Evolutionary conservation across 352 stramenopile genomes (phyloP).

Genomic region (Pythium monospermum): DNA sequence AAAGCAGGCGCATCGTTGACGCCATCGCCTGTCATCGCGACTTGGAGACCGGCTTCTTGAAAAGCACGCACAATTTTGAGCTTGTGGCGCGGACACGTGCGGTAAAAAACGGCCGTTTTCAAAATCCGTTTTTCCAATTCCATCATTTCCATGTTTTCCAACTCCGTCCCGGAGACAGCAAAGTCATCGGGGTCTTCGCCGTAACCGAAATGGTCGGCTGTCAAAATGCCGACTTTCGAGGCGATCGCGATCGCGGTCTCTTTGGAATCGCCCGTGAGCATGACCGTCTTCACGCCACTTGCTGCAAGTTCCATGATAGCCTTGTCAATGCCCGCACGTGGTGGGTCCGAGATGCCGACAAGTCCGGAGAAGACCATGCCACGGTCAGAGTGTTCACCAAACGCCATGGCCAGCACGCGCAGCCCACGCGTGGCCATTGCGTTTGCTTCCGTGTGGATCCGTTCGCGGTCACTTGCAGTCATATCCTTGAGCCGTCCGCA

Average conservation of each 20-base stretch:
- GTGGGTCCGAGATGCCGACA: conserved; percentile 89
- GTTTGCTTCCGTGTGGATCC: conserved; percentile 52
- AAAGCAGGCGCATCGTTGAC: conserved; percentile 98
- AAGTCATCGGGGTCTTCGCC: conserved; percentile 32
- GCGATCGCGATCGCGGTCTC: conserved; percentile 95
- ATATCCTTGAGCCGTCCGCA: conserved; percentile 64
- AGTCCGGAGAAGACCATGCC: conserved; percentile 91
- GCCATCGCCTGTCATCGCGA: conserved; percentile 99
- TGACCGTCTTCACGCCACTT: conserved; percentile 75
- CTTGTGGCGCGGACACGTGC: conserved; percentile 94
- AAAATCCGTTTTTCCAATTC: conserved; percentile 79
- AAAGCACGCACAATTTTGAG: conserved; percentile 94
- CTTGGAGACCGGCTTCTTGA: conserved; percentile 75
- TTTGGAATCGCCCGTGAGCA: conserved; percentile 95
- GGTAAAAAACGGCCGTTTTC: conserved; percentile 94
- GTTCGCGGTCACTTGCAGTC: conserved; percentile 50
- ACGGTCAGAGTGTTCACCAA: conserved; percentile 74
- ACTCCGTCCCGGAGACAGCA: conserved; percentile 80
- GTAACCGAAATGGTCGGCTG: conserved; percentile 38
- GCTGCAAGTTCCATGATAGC: conserved; percentile 48
- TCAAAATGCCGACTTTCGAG: conserved; percentile 91
- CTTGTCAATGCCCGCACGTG: conserved; percentile 59
- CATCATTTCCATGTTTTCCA: conserved; percentile 89
- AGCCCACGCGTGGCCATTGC: conserved; percentile 72
- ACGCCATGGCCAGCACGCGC: conserved; percentile 89